Conservation (phyloP, 2,329 filamentous ascomycete genomes). For the Lachnellula occidentalis region DNA sequence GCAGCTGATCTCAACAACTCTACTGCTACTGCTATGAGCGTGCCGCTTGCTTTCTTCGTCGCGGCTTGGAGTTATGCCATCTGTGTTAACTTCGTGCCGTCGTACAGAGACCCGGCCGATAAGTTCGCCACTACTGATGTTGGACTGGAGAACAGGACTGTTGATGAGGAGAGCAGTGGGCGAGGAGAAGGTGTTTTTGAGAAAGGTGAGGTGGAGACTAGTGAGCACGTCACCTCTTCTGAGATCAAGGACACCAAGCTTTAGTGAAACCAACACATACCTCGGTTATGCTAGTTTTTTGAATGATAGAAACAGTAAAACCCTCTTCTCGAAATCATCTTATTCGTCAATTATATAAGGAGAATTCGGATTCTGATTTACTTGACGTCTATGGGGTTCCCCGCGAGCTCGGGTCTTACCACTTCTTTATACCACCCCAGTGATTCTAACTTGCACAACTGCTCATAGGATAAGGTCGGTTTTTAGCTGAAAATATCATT, state of each 20-base stretch:
- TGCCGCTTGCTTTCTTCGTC: slow-evolving; percentile 44
- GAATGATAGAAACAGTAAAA: neutral
- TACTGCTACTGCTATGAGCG: slow-evolving; percentile 33
- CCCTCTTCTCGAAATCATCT: no score
- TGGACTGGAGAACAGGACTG: slow-evolving; percentile 4
- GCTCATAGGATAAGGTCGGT: no score
- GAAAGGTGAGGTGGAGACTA: slow-evolving; percentile 1
- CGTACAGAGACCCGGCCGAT: slow-evolving; percentile 21
- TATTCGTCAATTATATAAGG: no score
- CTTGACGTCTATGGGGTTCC: no score
- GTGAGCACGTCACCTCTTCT: neutral
- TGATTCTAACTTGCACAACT: no score
- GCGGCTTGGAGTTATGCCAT: slow-evolving; percentile 41
- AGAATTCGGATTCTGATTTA: no score
- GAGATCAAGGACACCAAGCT: neutral
- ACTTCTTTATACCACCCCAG: no score
- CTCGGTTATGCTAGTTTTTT: neutral
- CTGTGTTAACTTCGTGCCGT: slow-evolving; percentile 33
- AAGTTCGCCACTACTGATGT: slow-evolving; percentile 14
- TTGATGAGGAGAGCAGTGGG: slow-evolving; percentile 11
- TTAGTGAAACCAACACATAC: neutral
- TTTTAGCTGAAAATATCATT: no score
- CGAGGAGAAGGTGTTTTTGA: slow-evolving; percentile 8
- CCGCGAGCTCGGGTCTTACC: no score
- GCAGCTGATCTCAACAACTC: slow-evolving; percentile 47